Base-by-base conservation (phyloP, 2,329 filamentous ascomycete genomes). In the Ophiognomonia clavigignenti-juglandacearum region DNA sequence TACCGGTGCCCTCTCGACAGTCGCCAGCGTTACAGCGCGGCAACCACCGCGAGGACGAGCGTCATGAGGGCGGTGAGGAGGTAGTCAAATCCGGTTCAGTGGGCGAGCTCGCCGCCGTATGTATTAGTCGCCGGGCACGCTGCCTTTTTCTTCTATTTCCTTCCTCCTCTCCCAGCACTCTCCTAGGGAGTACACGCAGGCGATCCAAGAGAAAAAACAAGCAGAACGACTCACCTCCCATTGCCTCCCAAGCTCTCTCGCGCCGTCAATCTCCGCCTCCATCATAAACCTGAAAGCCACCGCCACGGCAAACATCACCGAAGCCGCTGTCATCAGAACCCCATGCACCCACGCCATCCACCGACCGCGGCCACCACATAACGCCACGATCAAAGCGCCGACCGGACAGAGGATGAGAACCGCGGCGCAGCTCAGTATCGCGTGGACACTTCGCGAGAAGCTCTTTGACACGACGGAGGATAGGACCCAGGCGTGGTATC, bases 51-150 rank as follows among this genome's bases (percentile, higher is more conserved):
- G 1, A 61, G 45, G 10, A 50, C 62, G 7, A 75, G 61, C 3
- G 71, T 56, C 4, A 71, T 58, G 41, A 74, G 57, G 24, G 73
- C 73, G 50, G 75, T 68, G 52, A 74, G 71, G 27, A 70, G 70
- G 53, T 76, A 73, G 37, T 69, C 27, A 59, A 57, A 4, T 56
- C 43, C 6, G 57, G 50, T n/a, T 58, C 56, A 11, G 57, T 52
- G 6, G 72, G 50, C 62, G 68, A 44, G 22, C 11, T 16, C 23
- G 4, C n/a, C 27, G 16, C 32, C n/a, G 26, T 13, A n/a, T 31
- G 11, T n/a, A 13, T 31, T n/a, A 31, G n/a, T 31, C 4, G n/a
- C 10, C 29, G n/a, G 26, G 26, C 7, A 29, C 26, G 13, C 26
- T 29, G 8, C 26, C 23, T 29, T 18, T 5, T 24, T 26, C 1